Base-by-base conservation (phyloP, 2,329 filamentous ascomycete species). In the Dactylonectria estremocensis region DNA sequence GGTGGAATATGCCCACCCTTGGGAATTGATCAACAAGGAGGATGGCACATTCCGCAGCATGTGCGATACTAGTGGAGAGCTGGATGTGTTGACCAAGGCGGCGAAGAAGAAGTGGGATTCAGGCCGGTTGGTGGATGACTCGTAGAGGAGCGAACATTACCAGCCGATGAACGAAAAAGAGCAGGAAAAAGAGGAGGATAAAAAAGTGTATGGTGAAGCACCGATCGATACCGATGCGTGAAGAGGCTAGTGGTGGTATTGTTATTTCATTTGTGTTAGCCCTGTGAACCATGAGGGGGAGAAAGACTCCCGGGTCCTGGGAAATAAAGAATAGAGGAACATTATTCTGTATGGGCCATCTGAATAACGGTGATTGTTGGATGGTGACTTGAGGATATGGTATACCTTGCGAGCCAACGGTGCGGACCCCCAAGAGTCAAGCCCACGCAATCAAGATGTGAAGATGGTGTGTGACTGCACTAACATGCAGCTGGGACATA, bases 1-100 rank as follows among this genome's bases (percentile, higher is more conserved):
- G 20, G 88, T 96, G 5, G 95, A 99, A 82, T 99, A 90, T 78
- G 96, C 91, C n/a, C 92, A 97, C 77, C 96, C 96, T 0, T 95
- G 92, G 84, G 91, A 94, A 73, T 84, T 99, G 58, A 87, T 97
- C 70, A 88, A 87, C 77, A 91, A 91, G 74, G 85, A 93, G 64
- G 89, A 88, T 3, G 92, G 94, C 24, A 82, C 82, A 43, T 91
- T 91, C 80, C 82, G 85, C 64, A 81, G 86, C 73, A 92, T 92
- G 90, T 92, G 90, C 74, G 89, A 91, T 73, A 89, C 84, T 80
- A 90, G 88, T 73, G 90, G 90, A 9, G 88, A 90, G 72, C 78
- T 86, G 63, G 86, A 87, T 1, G 76, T 77, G 28, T 74, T 90
- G 61, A 71, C 82, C 69, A 87, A 85, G 79, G 82, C 87, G 60